These are phyloP conservation scores for Penicillium capsulatum DNA, from an alignment of 2,329 filamentous ascomycete species.

Conservation along the genomic window DNA sequence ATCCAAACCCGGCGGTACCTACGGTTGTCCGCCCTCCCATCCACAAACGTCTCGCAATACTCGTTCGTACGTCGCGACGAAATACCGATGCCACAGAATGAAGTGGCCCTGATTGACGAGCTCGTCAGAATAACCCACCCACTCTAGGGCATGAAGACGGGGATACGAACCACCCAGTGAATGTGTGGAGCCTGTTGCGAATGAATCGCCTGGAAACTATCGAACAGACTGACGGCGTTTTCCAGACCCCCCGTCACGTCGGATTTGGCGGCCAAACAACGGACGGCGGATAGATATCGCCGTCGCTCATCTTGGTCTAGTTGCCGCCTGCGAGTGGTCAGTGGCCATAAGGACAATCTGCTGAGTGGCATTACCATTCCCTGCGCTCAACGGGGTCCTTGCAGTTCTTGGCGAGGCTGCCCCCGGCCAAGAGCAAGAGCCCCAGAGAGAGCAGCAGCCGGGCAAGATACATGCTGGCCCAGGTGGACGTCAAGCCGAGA, in stretches of 20 bases:
- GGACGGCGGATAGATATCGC: constrained; percentile 13
- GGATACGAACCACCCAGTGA: constrained; percentile 12
- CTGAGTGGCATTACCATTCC: constrained; percentile 12
- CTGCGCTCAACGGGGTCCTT: constrained; percentile 13
- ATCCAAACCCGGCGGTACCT: no score
- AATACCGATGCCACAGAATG: constrained; percentile 45
- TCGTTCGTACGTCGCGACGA: constrained; percentile 40
- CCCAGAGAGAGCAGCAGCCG: constrained; percentile 3
- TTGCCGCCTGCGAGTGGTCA: background rate
- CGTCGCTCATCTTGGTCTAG: constrained; percentile 2
- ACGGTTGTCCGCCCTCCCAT: constrained; percentile 43
- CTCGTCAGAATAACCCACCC: constrained; percentile 9
- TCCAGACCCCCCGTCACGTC: constrained; percentile 10
- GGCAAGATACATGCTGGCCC: background rate
- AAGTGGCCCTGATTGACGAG: constrained; percentile 24
- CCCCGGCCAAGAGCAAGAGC: constrained; percentile 6
- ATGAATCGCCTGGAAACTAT: constrained; percentile 17
- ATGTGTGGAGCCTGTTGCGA: constrained; percentile 14
- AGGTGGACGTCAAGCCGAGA: no score
- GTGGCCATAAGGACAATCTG: background rate
- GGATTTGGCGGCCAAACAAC: constrained; percentile 10
- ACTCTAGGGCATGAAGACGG: background rate
- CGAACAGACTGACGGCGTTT: constrained; percentile 9
- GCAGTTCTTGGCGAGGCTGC: constrained; percentile 4
- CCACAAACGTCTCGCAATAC: constrained; percentile 42